A percentile compares a stretch with the other conserved stretches of the same genome.
phyloP scores from a whole-genome alignment of 2,329 filamentous ascomycete genomes.

The Epichloe typhina region DNA sequence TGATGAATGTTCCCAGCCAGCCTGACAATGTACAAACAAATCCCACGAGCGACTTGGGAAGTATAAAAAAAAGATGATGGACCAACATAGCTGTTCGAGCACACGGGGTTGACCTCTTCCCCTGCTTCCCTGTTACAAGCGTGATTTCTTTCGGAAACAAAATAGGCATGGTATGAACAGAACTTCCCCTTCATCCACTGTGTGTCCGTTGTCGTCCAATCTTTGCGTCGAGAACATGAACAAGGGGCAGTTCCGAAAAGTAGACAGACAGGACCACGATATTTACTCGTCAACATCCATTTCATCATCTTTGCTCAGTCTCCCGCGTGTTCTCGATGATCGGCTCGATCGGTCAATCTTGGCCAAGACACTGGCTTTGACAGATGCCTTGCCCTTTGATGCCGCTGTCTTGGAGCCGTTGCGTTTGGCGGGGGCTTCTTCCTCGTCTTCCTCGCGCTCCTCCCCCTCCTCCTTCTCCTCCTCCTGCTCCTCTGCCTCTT shows the following conservation, averaged over 20 bases:
- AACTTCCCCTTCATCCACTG: neutral
- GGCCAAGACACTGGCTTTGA: constrained; percentile 14
- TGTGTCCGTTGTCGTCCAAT: no score
- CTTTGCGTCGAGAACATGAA: neutral
- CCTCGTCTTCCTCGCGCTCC: constrained; percentile 6
- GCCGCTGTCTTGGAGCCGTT: constrained; percentile 13
- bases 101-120: no score
- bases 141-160: neutral
- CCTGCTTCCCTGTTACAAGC: no score
- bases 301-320: constrained; percentile 14
- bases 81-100: no score
- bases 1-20: no score
- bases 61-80: no score
- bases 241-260: neutral
- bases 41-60: no score
- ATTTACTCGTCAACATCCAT: constrained; percentile 23
- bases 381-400: constrained; percentile 11
- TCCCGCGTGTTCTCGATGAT: constrained; percentile 14
- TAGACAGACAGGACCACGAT: constrained; percentile 3
- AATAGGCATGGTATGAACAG: neutral
- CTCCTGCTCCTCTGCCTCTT: constrained; percentile 4
- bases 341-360: constrained; percentile 12
- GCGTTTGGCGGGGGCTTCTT: constrained; percentile 9
- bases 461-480: neutral
- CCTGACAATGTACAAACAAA: no score